phyloP scores from a whole-genome alignment of 495 filamentous ascomycete genomes.

The Staphylotrichum longicolle region DNA sequence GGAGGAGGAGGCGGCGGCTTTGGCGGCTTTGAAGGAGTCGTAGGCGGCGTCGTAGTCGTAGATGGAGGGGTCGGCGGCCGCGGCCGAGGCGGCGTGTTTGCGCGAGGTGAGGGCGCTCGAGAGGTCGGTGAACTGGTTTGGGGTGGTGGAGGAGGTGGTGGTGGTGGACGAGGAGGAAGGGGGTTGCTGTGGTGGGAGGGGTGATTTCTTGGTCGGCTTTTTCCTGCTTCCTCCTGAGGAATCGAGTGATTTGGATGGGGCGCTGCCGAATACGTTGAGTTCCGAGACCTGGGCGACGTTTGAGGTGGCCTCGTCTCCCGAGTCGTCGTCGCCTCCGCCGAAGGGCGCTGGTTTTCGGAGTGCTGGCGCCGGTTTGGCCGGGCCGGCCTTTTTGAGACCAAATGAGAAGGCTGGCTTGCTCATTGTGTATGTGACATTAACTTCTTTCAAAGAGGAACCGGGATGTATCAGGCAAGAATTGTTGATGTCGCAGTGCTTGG shows the following conservation, averaged over 20 bases:
- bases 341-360: constrained; percentile 31
- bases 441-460: too few species aligned
- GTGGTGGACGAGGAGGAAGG: constrained; percentile 16
- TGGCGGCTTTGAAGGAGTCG: constrained; percentile 58
- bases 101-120: constrained; percentile 54
- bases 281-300: constrained; percentile 27
- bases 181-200: constrained; percentile 14
- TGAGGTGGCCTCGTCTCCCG: constrained; percentile 16
- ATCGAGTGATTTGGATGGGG: constrained; percentile 4
- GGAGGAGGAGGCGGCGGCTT: constrained; percentile 31
- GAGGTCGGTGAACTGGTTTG: constrained; percentile 50
- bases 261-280: constrained; percentile 22
- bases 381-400: constrained; percentile 37
- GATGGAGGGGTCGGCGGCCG: constrained; percentile 60
- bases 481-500: background rate
- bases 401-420: constrained; percentile 40
- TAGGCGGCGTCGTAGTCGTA: constrained; percentile 77
- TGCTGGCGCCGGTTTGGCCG: constrained; percentile 22
- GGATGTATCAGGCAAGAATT: background rate
- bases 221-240: constrained; percentile 14
- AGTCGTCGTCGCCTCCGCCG: constrained; percentile 31
- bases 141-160: constrained; percentile 19
- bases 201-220: constrained; percentile 44
- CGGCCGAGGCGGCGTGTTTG: constrained; percentile 57
- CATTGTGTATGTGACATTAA: constrained; percentile 12